Evolutionary conservation across 2,329 filamentous ascomycete genomes (phyloP).

Genomic region (Mycosphaerelloides madeirae): DNA sequence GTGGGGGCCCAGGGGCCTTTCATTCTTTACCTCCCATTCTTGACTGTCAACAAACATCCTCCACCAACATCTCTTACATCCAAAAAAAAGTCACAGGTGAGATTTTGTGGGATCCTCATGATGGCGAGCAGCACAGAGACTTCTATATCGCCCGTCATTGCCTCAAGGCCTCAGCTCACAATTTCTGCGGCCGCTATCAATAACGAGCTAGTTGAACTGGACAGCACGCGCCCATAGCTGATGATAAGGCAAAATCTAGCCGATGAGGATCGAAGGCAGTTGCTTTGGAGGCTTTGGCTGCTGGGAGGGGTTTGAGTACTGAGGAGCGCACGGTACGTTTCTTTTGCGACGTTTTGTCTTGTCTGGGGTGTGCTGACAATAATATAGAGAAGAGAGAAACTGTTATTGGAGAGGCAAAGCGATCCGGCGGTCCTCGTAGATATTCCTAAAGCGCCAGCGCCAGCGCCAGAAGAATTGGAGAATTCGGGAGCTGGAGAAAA

Average conservation of each 20-base stretch:
- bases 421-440: constrained; percentile 45
- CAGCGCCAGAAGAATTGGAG: constrained; percentile 43
- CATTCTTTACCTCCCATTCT: too few species aligned
- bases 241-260: constrained; percentile 12
- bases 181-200: constrained; percentile 40
- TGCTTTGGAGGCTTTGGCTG: constrained; percentile 14
- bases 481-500: constrained; percentile 18
- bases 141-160: constrained; percentile 26
- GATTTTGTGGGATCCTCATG: too few species aligned
- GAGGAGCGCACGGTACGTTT: constrained; percentile 25
- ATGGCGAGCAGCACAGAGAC: constrained; percentile 2
- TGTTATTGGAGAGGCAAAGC: constrained; percentile 35
- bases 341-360: not conserved
- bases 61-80: too few species aligned
- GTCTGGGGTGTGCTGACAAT: not conserved
- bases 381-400: constrained; percentile 27
- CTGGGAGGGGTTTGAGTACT: constrained; percentile 11
- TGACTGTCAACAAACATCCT: too few species aligned
- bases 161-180: constrained; percentile 31
- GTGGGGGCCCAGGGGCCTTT: too few species aligned
- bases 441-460: constrained; percentile 40
- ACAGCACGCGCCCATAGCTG: constrained; percentile 34
- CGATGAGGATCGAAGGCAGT: constrained; percentile 17
- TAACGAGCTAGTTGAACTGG: constrained; percentile 41
- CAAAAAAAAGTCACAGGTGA: too few species aligned